Evolutionary conservation across 73 alveolate species (phyloP).

Genomic region (Uronychia binucleata): DNA sequence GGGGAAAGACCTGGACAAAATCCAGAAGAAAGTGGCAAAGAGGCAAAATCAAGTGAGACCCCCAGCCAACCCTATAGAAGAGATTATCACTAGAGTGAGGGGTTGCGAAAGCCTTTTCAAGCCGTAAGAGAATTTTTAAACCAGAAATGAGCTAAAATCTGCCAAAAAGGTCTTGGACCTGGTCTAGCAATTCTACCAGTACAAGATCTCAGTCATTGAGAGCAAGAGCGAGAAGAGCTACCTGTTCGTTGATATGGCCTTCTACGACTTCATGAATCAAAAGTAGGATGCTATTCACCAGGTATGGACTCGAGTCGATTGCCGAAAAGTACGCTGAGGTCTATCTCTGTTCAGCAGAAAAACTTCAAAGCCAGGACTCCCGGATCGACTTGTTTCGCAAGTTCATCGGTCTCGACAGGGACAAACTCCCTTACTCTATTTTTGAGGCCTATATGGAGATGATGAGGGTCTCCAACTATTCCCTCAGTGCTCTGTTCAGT

Average conservation of each 20-base stretch:
- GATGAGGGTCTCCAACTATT: slow-evolving; percentile 22
- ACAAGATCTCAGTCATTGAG: slow-evolving; percentile 32
- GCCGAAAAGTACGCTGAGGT: slow-evolving; percentile 46
- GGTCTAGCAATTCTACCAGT: slow-evolving; percentile 7
- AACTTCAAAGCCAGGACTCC: slow-evolving; percentile 20
- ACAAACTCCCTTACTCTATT: slow-evolving; percentile 35
- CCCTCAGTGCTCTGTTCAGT: slow-evolving; percentile 9
- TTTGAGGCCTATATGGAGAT: slow-evolving; percentile 12
- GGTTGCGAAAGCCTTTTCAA: neutral
- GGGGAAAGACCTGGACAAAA: neutral
- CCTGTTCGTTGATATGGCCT: slow-evolving; percentile 14
- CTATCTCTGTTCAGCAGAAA: slow-evolving; percentile 12
- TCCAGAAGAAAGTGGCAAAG: neutral
- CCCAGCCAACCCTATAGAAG: neutral
- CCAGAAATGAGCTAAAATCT: slow-evolving; percentile 15
- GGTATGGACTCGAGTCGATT: slow-evolving; percentile 27
- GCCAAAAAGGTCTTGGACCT: slow-evolving; percentile 13
- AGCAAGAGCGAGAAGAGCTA: slow-evolving; percentile 12
- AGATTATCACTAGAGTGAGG: neutral
- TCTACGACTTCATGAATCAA: slow-evolving; percentile 28
- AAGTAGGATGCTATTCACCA: neutral
- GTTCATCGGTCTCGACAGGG: slow-evolving; percentile 47
- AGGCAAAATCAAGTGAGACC: neutral
- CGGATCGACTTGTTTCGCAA: slow-evolving; percentile 42
- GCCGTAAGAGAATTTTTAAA: neutral